Evolutionary conservation across 2,329 filamentous ascomycete species (phyloP).

Genomic region (Hymenoscyphus repandus): DNA sequence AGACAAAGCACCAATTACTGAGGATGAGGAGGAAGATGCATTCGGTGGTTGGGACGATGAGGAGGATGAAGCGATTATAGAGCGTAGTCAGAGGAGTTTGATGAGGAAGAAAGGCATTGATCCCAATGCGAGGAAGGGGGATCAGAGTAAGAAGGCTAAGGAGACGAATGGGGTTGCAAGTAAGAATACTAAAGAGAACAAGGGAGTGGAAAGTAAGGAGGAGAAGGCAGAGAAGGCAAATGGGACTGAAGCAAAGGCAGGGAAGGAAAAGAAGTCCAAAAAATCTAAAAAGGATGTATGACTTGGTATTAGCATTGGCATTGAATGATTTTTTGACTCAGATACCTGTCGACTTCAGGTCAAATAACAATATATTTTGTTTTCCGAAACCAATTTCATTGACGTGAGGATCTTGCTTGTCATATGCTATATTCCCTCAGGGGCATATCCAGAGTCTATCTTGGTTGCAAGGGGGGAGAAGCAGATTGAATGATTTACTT

Average conservation of each 20-base stretch:
- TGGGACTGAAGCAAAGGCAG: neutral
- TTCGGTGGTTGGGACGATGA: constrained; percentile 74
- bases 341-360: neutral
- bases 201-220: neutral
- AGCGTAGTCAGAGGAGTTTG: constrained; percentile 66
- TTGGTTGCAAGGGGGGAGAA: too few relatives aligned
- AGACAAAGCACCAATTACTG: constrained; percentile 59
- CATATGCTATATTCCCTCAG: too few relatives aligned
- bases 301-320: neutral
- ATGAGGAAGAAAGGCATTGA: constrained; percentile 71
- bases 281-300: neutral
- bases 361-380: too few relatives aligned
- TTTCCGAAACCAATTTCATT: too few relatives aligned
- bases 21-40: constrained; percentile 40
- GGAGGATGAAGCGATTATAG: constrained; percentile 66
- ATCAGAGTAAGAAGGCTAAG: constrained; percentile 16
- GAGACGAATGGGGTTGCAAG: neutral
- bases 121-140: constrained; percentile 50
- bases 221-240: neutral
- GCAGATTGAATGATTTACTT: too few relatives aligned
- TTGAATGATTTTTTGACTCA: neutral
- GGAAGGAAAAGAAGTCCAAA: neutral
- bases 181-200: neutral
- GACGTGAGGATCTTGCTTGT: too few relatives aligned
- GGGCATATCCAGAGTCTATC: too few relatives aligned